These are phyloP conservation scores for Coelastrella sp. DNA, from an alignment of 139 green algal species.

Conservation along the genomic window DNA sequence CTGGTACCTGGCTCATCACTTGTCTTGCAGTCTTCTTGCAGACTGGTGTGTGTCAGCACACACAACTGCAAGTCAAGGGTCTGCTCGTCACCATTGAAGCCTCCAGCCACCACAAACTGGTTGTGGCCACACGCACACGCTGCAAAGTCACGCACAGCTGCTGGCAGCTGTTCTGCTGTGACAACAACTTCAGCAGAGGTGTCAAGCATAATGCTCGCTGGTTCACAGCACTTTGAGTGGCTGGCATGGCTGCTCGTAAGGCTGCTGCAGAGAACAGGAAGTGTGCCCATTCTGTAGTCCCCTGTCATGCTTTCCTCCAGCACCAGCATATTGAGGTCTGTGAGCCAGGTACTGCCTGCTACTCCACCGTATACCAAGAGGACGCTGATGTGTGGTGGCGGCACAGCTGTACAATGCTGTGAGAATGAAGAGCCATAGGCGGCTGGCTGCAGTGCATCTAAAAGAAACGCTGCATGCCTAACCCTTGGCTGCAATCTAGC, in stretches of 20 bases:
- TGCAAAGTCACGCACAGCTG: conserved; percentile 39
- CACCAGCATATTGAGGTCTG: conserved; percentile 48
- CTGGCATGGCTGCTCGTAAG: not conserved
- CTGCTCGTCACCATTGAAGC: conserved; percentile 55
- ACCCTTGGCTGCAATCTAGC: conserved; percentile 16
- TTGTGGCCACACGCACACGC: conserved; percentile 48
- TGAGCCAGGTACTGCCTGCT: conserved; percentile 49
- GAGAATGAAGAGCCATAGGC: not conserved
- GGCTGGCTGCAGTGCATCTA: conserved; percentile 28
- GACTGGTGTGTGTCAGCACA: not conserved
- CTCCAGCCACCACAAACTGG: conserved; percentile 56
- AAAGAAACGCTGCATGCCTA: conserved; percentile 44
- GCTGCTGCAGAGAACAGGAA: not conserved
- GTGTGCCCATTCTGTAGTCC: not conserved
- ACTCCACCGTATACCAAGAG: conserved; percentile 59
- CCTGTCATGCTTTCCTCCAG: not conserved
- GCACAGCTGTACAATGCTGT: not conserved
- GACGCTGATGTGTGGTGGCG: not conserved
- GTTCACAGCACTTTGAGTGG: not conserved
- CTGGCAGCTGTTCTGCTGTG: not conserved
- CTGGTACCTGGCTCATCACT: too few relatives aligned
- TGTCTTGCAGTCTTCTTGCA: not conserved
- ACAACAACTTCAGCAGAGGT: not conserved
- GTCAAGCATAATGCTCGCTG: not conserved
- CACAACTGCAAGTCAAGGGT: conserved; percentile 33